These are phyloP conservation scores for Penicillium sp. DNA, from an alignment of 2,329 filamentous ascomycete species.

Conservation along the genomic window DNA sequence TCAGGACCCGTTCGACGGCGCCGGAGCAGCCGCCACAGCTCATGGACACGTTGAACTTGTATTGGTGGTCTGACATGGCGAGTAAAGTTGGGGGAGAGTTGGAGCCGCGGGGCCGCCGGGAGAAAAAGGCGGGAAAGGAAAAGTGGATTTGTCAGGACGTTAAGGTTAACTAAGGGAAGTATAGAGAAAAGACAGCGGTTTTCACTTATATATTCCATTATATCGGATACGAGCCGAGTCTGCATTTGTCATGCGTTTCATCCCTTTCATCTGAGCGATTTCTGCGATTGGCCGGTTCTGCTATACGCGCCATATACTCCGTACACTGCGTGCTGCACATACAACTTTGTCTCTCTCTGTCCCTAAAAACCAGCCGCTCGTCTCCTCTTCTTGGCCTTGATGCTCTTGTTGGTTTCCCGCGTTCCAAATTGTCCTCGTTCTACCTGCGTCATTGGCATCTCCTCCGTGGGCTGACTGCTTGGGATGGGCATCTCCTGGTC, in stretches of 20 bases:
- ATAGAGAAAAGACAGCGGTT: neutral
- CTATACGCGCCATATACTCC: neutral
- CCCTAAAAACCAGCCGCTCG: slow-evolving; percentile 40
- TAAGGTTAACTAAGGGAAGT: neutral
- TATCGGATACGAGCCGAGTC: neutral
- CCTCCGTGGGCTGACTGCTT: slow-evolving; percentile 35
- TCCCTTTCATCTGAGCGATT: slow-evolving; percentile 16
- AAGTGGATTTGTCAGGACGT: neutral
- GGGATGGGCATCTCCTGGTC: slow-evolving; percentile 21
- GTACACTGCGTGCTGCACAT: too few relatives aligned
- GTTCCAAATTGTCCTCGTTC: slow-evolving; percentile 40
- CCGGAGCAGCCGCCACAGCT: slow-evolving; percentile 94
- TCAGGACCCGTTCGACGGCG: slow-evolving; percentile 84
- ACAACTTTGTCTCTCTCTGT: neutral
- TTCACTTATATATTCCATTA: neutral
- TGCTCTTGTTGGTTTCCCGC: slow-evolving; percentile 30
- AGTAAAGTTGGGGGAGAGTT: slow-evolving; percentile 3
- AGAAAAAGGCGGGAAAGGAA: neutral
- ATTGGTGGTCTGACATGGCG: slow-evolving; percentile 74
- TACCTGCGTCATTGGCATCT: slow-evolving; percentile 39
- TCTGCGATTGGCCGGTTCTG: slow-evolving; percentile 15
- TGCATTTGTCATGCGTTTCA: neutral
- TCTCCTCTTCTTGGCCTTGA: slow-evolving; percentile 39
- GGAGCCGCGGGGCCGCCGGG: slow-evolving; percentile 8
- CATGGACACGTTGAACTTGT: slow-evolving; percentile 95